phyloP scores from a whole-genome alignment of 768 basidiomycete genomes.

The Tylopilus felleus region DNA sequence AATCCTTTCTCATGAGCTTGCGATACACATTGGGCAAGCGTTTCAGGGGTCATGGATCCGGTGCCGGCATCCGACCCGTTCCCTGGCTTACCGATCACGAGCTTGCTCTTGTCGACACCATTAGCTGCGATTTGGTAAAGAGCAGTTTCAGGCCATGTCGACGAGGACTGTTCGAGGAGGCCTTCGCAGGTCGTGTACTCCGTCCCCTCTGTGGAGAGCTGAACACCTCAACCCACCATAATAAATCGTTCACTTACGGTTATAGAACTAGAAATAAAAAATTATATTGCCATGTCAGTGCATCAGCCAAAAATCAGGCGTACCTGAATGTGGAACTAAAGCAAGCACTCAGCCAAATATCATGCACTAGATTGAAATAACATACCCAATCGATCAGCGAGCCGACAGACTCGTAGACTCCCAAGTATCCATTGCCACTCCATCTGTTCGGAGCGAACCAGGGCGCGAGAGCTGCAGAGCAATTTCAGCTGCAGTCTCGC shows the following conservation, averaged over 20 bases:
- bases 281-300: neutral
- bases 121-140: conserved; percentile 45
- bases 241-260: conserved; percentile 14
- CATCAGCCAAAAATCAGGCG: neutral
- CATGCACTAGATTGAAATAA: neutral
- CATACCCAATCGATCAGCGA: conserved; percentile 33
- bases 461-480: conserved; percentile 37
- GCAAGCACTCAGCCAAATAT: neutral
- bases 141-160: conserved; percentile 55
- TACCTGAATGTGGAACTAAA: conserved; percentile 42
- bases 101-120: conserved; percentile 44
- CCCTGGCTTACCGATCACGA: conserved; percentile 53
- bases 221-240: conserved; percentile 24
- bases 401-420: conserved; percentile 37
- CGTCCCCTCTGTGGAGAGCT: conserved; percentile 37
- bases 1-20: conserved; percentile 62
- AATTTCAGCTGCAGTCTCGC: neutral
- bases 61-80: conserved; percentile 31
- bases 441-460: conserved; percentile 37
- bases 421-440: conserved; percentile 39
- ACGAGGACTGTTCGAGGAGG: conserved; percentile 54
- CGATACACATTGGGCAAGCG: conserved; percentile 53
- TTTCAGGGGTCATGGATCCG: conserved; percentile 53
- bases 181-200: conserved; percentile 61
- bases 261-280: conserved; percentile 16